A percentile compares a stretch with the other conserved stretches of the same genome.
phyloP scores from a whole-genome alignment of 2,329 filamentous ascomycete genomes.

The Zymoseptoria brevis region DNA sequence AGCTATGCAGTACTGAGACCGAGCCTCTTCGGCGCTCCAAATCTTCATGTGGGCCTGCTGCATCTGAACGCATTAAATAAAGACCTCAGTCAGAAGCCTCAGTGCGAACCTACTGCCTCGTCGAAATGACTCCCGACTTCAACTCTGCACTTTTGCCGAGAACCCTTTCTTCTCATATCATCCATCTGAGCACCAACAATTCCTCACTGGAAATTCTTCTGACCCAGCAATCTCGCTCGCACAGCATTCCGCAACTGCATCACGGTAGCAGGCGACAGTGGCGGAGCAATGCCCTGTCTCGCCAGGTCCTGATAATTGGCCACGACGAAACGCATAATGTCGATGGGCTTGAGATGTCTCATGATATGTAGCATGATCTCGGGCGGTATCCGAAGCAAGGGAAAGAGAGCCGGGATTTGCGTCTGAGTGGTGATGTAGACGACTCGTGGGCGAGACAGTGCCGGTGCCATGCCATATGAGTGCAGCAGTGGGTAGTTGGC shows the following conservation, averaged over 20 bases:
- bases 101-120: neutral
- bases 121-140: neutral
- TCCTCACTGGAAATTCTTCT: neutral
- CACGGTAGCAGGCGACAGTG: slow-evolving; percentile 22
- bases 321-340: slow-evolving; percentile 33
- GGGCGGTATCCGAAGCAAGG: slow-evolving; percentile 29
- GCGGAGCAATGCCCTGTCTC: slow-evolving; percentile 29
- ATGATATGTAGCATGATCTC: slow-evolving; percentile 37
- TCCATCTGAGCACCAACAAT: too few relatives aligned
- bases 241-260: slow-evolving; percentile 20
- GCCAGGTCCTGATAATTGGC: slow-evolving; percentile 31
- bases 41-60: too few relatives aligned
- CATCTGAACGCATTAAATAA: neutral
- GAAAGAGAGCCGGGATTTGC: slow-evolving; percentile 22
- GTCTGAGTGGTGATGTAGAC: slow-evolving; percentile 26
- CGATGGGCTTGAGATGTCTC: slow-evolving; percentile 29
- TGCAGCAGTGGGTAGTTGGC: slow-evolving; percentile 39
- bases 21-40: too few relatives aligned
- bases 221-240: neutral
- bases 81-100: neutral
- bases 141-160: neutral
- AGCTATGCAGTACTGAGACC: too few relatives aligned
- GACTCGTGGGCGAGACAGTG: slow-evolving; percentile 25
- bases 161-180: too few relatives aligned
- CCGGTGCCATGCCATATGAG: slow-evolving; percentile 31